Conservation (phyloP, 495 filamentous ascomycete genomes). For the Hypomontagnella monticulosa region DNA sequence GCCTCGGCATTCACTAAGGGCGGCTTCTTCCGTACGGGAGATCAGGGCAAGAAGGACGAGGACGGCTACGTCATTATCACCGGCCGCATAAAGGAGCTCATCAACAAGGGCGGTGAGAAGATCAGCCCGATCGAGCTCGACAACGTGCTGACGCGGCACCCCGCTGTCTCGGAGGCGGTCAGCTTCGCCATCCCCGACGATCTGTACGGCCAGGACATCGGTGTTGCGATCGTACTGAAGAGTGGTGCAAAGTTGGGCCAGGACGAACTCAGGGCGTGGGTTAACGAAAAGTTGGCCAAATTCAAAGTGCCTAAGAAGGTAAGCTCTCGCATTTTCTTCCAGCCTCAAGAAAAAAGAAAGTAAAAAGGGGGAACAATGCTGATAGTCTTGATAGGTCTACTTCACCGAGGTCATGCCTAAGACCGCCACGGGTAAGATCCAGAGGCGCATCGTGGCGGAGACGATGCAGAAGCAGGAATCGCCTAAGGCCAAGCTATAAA, state of each 20-base stretch:
- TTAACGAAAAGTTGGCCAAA: conserved; percentile 72
- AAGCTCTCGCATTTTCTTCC: conserved; percentile 26
- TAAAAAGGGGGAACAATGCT: conserved; percentile 1
- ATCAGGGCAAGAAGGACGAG: conserved; percentile 78
- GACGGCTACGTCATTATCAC: conserved; percentile 82
- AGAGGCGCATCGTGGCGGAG: conserved; percentile 81
- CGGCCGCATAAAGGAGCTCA: conserved; percentile 84
- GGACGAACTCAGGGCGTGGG: conserved; percentile 71
- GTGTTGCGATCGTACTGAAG: conserved; percentile 79
- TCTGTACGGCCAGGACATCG: conserved; percentile 84
- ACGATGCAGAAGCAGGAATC: conserved; percentile 71
- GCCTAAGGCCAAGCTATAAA: conserved; percentile 53
- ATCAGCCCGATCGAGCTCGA: conserved; percentile 87
- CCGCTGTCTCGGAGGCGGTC: conserved; percentile 77
- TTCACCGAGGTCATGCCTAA: conserved; percentile 85
- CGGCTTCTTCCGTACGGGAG: conserved; percentile 85
- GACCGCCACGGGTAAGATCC: conserved; percentile 90
- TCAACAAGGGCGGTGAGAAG: conserved; percentile 86
- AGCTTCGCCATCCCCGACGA: conserved; percentile 81
- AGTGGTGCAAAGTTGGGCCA: conserved; percentile 59
- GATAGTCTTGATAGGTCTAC: conserved; percentile 64
- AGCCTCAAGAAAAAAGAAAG: background rate
- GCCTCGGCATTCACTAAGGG: conserved; percentile 70
- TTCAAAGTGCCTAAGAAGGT: conserved; percentile 91
- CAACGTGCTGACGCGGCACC: conserved; percentile 75